Evolutionary conservation across 208 protist species (phyloP), one percentile per base, ranked within the genome.

Genomic region (Sergeia podlipaevii): DNA sequence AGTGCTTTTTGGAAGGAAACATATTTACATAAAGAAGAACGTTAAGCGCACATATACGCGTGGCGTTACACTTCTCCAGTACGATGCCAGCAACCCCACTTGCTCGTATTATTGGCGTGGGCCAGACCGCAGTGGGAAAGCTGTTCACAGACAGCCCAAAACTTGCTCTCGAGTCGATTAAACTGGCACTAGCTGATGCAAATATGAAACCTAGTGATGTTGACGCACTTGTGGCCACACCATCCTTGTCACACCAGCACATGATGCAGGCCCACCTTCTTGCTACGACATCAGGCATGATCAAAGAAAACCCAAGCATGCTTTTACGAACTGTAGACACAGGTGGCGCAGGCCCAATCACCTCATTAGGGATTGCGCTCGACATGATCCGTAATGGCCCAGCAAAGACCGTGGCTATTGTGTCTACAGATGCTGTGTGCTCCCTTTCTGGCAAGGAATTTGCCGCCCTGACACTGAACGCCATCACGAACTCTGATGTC

Each of bases 241-340:
- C 85, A 6, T 95, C 85, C 4, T 59, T 95, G 13, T 75, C 85
- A 11, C 67, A 77, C 0, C 67, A 56, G 1, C 79, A 85, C 28
- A 88, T 91, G 21, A 91, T 91, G 83, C 69, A 76, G 36, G 78
- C 79, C 3, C 83, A 91, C 60, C 77, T 76, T 65, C 50, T 91
- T 4, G 78, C 73, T 23, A 87, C 83, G 7, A 48, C 65, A 6
- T 61, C 71, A 15, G 67, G 70, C 3, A 45, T 87, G 23, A 60
- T 63, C 2, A 26, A 36, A 6, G 57, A 30, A 17, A 87, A 80
- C 20, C 56, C 60, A 3, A 51, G 59, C 8, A 46, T 90, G 45
- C 8, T 90, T 20, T 23, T 84, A 13, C 77, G 76, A 26, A 90
- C 82, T 0, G 46, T 90, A 6, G 82, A 86, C 70, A 81, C 78